Percentiles rank a stretch among this genome's conserved stretches.
phyloP scores from a whole-genome alignment of 768 basidiomycete genomes.

The Hygrophorus russula region DNA sequence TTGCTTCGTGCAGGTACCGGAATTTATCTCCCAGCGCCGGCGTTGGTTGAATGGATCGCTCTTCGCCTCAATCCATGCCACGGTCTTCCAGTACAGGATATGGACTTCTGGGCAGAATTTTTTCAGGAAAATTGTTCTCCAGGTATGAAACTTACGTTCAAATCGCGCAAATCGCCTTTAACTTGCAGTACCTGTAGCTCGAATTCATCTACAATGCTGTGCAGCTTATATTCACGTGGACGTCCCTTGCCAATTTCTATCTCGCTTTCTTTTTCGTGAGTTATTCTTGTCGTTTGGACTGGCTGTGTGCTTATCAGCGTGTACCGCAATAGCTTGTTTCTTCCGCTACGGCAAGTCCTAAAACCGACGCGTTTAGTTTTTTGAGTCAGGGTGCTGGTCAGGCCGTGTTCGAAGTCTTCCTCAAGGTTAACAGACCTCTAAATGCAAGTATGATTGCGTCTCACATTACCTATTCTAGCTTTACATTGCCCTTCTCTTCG shows the following conservation, averaged over 20 bases:
- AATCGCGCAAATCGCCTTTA: not conserved
- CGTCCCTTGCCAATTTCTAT: constrained; percentile 86
- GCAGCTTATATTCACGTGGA: constrained; percentile 91
- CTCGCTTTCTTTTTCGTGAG: constrained; percentile 89
- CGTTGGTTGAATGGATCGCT: constrained; percentile 85
- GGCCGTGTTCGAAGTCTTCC: constrained; percentile 69
- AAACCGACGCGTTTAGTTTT: constrained; percentile 72
- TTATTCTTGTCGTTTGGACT: constrained; percentile 13
- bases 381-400: constrained; percentile 60
- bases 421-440: constrained; percentile 19
- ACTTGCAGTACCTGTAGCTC: constrained; percentile 28
- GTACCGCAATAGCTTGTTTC: constrained; percentile 49
- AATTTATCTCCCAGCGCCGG: constrained; percentile 91
- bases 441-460: no score
- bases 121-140: constrained; percentile 70
- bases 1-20: constrained; percentile 44
- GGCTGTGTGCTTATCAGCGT: constrained; percentile 9
- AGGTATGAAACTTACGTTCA: constrained; percentile 24
- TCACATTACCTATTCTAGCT: constrained; percentile 20
- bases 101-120: constrained; percentile 88
- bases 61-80: constrained; percentile 89
- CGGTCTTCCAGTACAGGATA: constrained; percentile 80
- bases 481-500: constrained; percentile 78
- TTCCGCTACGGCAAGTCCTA: constrained; percentile 52
- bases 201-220: constrained; percentile 89